These are phyloP conservation scores for Carex littledalei DNA, from an alignment of 176 grass and related monocot species.

Conservation along the genomic window DNA sequence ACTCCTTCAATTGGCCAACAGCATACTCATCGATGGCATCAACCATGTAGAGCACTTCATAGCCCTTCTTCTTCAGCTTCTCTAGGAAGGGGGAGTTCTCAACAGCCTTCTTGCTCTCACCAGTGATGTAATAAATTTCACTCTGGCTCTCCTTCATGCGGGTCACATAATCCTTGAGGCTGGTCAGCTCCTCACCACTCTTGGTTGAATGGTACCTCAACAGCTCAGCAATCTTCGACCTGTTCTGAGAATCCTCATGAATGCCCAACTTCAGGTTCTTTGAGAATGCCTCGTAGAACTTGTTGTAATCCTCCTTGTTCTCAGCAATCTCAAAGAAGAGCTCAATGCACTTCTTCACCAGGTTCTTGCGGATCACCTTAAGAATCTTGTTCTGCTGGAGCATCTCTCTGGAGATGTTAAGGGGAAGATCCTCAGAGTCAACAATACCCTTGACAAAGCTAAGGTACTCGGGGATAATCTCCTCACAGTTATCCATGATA, in stretches of 20 bases:
- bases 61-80: slow-evolving; percentile 90
- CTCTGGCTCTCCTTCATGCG: slow-evolving; percentile 99
- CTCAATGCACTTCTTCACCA: slow-evolving; percentile 91
- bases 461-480: slow-evolving; percentile 85
- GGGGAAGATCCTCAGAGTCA: slow-evolving; percentile 96
- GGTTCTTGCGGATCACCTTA: slow-evolving; percentile 91
- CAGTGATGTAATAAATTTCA: slow-evolving; percentile 94
- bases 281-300: slow-evolving; percentile 97
- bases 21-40: slow-evolving; percentile 92
- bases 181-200: slow-evolving; percentile 95
- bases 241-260: slow-evolving; percentile 82
- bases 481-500: slow-evolving; percentile 99
- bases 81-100: slow-evolving; percentile 97
- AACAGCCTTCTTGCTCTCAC: slow-evolving; percentile 98
- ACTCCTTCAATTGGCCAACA: slow-evolving; percentile 92
- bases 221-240: slow-evolving; percentile 76
- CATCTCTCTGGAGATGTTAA: slow-evolving; percentile 92
- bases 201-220: slow-evolving; percentile 96
- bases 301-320: slow-evolving; percentile 99
- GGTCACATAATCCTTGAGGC: slow-evolving; percentile 95
- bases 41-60: slow-evolving; percentile 84
- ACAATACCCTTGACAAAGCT: slow-evolving; percentile 96
- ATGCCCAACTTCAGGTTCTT: slow-evolving; percentile 98
- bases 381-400: slow-evolving; percentile 99
- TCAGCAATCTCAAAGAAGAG: slow-evolving; percentile 98